phyloP scores from a whole-genome alignment of 2,329 filamentous ascomycete genomes.

The Mycosphaerelloides madeirae region DNA sequence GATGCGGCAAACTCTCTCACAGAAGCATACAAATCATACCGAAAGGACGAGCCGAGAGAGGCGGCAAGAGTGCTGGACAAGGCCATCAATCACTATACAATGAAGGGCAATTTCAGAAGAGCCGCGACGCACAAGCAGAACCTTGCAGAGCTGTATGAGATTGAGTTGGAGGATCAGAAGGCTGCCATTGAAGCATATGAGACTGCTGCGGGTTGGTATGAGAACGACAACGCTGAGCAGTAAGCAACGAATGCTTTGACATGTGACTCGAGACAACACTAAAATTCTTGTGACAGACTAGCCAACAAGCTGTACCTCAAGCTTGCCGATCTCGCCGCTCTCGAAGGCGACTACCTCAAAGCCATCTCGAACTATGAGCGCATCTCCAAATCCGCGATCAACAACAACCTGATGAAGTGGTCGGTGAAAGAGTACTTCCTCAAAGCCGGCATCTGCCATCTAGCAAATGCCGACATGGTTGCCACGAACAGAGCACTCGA shows the following conservation, averaged over 20 bases:
- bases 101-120: conserved; percentile 83
- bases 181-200: conserved; percentile 79
- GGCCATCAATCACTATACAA: conserved; percentile 80
- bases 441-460: conserved; percentile 87
- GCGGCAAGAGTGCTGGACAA: conserved; percentile 74
- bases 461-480: conserved; percentile 71
- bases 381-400: conserved; percentile 68
- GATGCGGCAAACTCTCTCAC: conserved; percentile 84
- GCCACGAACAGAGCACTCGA: conserved; percentile 74
- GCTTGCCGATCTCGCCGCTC: conserved; percentile 78
- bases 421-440: conserved; percentile 93
- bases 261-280: conserved; percentile 7
- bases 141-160: conserved; percentile 79
- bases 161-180: conserved; percentile 71
- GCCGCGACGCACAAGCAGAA: conserved; percentile 89
- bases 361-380: conserved; percentile 78
- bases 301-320: conserved; percentile 94
- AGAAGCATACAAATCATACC: conserved; percentile 94
- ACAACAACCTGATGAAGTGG: conserved; percentile 90
- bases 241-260: conserved; percentile 42
- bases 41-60: conserved; percentile 75
- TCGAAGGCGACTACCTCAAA: conserved; percentile 79
- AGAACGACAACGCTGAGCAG: conserved; percentile 78
- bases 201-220: conserved; percentile 81
- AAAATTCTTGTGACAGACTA: conserved; percentile 50